Evolutionary conservation across 495 filamentous ascomycete species (phyloP), one percentile per base, ranked within the genome.

Genomic region (Aspergillus coremiiformis): DNA sequence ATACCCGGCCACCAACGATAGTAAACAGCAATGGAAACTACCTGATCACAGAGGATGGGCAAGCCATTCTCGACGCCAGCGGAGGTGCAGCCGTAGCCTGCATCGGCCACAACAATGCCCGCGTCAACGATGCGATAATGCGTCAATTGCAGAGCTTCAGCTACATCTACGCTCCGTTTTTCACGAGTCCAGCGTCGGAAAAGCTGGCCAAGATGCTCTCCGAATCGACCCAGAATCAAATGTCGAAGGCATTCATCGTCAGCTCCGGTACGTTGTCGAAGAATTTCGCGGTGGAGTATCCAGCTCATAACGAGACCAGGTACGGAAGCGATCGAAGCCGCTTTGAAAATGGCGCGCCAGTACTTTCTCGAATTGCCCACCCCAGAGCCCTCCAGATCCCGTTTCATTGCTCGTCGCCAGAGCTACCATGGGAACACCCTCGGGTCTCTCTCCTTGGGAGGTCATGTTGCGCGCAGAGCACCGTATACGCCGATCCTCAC

Each of bases 351-450:
- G 44, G 72, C 78, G 5, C 60, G 77, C 4, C 82, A 84, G 56
- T 83, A 74, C 55, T 80, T 72, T 51, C 68, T 69, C 6, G 82
- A 84, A 65, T 53, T 65, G 8, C 57, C 62, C 6, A 57, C 59
- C 1, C 65, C 69, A 3, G 66, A 81, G 46, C 63, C 62, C 0
- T 63, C 68, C 55, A 70, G 72, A 29, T 68, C 48, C 0, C 75
- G 75, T 5, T 80, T 83, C 62, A 85, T 90, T 44, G 75, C 82
- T 7, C 69, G 86, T 5, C 70, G 73, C 47, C 77, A 81, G 39
- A 83, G 80, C 9, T 90, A 86, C 53, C 86, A 90, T 52, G 86
- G 86, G 5, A 85, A 76, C 24, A 89, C 86, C 0, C 68, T 89
- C 1, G 86, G 85, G 0, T 76, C 83, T 0, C 68, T 90, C 14